phyloP scores from a whole-genome alignment of 1,284 basidiomycete species.

The Tilletia indica region DNA sequence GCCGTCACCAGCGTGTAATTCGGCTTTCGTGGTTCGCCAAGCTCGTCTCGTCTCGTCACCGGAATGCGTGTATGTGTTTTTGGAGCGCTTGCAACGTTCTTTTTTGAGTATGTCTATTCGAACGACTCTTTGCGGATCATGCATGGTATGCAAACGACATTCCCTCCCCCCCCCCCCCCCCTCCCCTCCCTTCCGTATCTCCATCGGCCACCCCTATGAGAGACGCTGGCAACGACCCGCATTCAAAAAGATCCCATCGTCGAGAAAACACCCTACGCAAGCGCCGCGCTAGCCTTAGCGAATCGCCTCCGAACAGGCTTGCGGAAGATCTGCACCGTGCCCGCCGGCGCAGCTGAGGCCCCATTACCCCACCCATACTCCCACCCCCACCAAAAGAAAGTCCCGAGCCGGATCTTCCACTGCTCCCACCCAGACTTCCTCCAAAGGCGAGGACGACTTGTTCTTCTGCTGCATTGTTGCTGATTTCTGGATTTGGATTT shows the following conservation, averaged over 20 bases:
- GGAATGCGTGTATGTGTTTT: too few relatives aligned
- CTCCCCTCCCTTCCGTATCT: too few relatives aligned
- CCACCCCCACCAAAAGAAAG: neutral
- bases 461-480: neutral
- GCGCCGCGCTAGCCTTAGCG: neutral
- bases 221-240: too few relatives aligned
- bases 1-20: too few relatives aligned
- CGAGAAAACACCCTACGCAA: neutral
- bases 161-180: too few relatives aligned
- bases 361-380: neutral
- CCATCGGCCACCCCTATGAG: too few relatives aligned
- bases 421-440: neutral
- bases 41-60: too few relatives aligned
- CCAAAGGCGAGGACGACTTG: constrained; percentile 8
- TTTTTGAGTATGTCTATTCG: too few relatives aligned
- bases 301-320: constrained; percentile 1
- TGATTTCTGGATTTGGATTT: neutral
- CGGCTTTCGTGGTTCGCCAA: too few relatives aligned
- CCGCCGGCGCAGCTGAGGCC: neutral
- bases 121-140: too few relatives aligned
- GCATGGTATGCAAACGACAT: too few relatives aligned
- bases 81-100: too few relatives aligned
- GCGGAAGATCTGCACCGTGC: constrained; percentile 11
- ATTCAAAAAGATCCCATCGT: neutral
- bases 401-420: neutral